A percentile compares a stretch with the other conserved stretches of the same genome.
Conservation (phyloP, 1,139 yeast species). For the Sporopachydermia cereana region DNA sequence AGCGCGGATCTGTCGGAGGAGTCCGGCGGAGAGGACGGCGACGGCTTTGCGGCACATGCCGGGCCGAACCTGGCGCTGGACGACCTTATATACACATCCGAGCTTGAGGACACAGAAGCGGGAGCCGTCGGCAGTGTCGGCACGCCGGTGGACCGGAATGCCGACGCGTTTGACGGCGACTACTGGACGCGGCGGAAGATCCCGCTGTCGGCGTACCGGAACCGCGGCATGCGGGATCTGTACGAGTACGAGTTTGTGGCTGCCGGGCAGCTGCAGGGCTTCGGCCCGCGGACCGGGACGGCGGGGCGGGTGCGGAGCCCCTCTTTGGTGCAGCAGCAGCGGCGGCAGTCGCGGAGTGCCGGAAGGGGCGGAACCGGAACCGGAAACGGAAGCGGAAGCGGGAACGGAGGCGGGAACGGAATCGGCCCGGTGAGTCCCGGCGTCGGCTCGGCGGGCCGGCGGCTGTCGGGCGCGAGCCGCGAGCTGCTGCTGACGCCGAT, state of each 20-base stretch:
- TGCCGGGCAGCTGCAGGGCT: background rate
- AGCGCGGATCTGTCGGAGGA: slow-evolving; percentile 7
- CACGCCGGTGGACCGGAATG: slow-evolving; percentile 8
- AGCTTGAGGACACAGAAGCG: slow-evolving; percentile 68
- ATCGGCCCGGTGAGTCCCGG: no score
- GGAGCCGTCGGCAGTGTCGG: slow-evolving; percentile 23
- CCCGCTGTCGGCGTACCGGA: slow-evolving; percentile 83
- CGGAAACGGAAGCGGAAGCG: background rate
- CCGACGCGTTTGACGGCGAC: slow-evolving; percentile 40
- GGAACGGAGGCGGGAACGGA: slow-evolving; percentile 11
- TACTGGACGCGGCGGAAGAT: slow-evolving; percentile 39
- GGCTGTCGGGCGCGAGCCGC: background rate
- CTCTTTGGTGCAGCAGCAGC: slow-evolving; percentile 11
- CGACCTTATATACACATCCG: slow-evolving; percentile 79
- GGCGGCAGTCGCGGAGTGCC: slow-evolving; percentile 10
- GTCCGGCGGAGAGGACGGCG: background rate
- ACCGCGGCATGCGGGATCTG: slow-evolving; percentile 45
- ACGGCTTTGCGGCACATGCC: slow-evolving; percentile 5
- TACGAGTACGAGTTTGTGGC: slow-evolving; percentile 9
- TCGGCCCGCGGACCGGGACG: background rate
- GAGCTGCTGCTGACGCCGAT: slow-evolving; percentile 16
- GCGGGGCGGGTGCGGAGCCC: slow-evolving; percentile 9
- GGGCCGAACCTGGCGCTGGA: slow-evolving; percentile 55
- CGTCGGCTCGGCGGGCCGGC: background rate
- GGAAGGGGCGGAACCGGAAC: slow-evolving; percentile 9